Base-by-base conservation (phyloP, 257 asterid species). In the Striga asiatica region DNA sequence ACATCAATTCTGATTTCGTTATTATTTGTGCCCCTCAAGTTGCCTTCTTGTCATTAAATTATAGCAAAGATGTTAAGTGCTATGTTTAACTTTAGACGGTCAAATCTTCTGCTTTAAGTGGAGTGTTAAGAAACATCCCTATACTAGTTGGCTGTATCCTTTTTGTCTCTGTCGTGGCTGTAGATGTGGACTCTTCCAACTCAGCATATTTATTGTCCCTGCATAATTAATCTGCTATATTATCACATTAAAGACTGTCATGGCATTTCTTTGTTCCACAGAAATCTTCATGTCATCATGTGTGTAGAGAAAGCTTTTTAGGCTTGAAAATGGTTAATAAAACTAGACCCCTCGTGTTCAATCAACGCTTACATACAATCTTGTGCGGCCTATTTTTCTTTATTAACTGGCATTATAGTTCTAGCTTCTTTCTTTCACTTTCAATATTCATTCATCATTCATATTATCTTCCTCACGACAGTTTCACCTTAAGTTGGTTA, bases 61-160 rank as follows among this genome's bases (percentile, higher is more conserved):
- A 4, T 27, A 20, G 54, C 6, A 22, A 19, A 24, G 8, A 2
- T 4, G 7, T 38, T 39, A 25, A 27, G 42, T 25, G 54, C 53
- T 42, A 32, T 16, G 31, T 22, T 39, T 3, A 50, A 18, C 10
- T 49, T 21, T 60, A 46, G 41, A 27, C n/a, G n/a, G 14, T 53
- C 58, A 46, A 58, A 59, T 35, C 24, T 64, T 4, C 43, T 55
- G 47, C 42, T 60, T 2, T 32, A 16, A 4, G 29, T 51, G 39
- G 62, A 50, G 22, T 42, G 35, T 63, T 19, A 20, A 52, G 54
- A 43, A 1, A 50, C 29, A 32, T 31, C 38, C 18, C 25, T 42
- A n/a, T 58, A 29, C 41, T 38, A 32, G 24, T 20, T 31, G 50
- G 24, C 23, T 10, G 4, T 41, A 55, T 56, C 61, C 47, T 14